Percentiles rank a stretch among this genome's conserved stretches.
These are phyloP conservation scores for Fusarium agapanthi DNA, from an alignment of 2,329 filamentous ascomycete species.

Conservation along the genomic window DNA sequence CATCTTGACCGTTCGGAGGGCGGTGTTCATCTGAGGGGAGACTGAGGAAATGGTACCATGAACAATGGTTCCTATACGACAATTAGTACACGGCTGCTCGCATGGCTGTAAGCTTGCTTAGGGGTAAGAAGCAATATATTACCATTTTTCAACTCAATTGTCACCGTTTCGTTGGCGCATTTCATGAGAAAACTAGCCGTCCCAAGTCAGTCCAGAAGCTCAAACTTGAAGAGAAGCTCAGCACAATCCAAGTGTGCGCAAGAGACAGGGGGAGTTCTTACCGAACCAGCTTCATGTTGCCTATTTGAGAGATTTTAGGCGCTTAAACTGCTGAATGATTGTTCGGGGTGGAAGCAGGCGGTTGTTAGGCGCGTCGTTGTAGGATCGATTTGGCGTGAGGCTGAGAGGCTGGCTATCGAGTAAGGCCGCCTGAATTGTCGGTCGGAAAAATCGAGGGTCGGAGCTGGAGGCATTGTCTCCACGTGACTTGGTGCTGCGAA, in stretches of 20 bases:
- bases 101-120: neutral
- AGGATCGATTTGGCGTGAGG: slow-evolving; percentile 39
- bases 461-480: slow-evolving; percentile 22
- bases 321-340: neutral
- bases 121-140: slow-evolving; percentile 26
- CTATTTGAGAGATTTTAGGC: slow-evolving; percentile 32
- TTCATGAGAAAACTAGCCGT: slow-evolving; percentile 93
- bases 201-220: slow-evolving; percentile 39
- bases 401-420: slow-evolving; percentile 41
- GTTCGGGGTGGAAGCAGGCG: slow-evolving; percentile 11
- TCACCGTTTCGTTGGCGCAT: slow-evolving; percentile 98
- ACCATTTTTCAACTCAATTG: slow-evolving; percentile 99
- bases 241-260: slow-evolving; percentile 26
- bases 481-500: slow-evolving; percentile 31
- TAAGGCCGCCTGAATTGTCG: slow-evolving; percentile 41
- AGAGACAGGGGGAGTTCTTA: slow-evolving; percentile 56
- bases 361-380: slow-evolving; percentile 33
- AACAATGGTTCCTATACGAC: slow-evolving; percentile 81
- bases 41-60: slow-evolving; percentile 97
- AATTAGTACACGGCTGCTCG: slow-evolving; percentile 17
- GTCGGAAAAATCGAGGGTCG: slow-evolving; percentile 45
- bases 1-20: slow-evolving; percentile 96
- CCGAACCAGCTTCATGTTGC: slow-evolving; percentile 96
- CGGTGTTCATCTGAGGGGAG: slow-evolving; percentile 98
- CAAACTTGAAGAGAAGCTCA: slow-evolving; percentile 33